phyloP scores from a whole-genome alignment of 1,139 yeast species.

The Saccharomycopsis crataegensis region DNA sequence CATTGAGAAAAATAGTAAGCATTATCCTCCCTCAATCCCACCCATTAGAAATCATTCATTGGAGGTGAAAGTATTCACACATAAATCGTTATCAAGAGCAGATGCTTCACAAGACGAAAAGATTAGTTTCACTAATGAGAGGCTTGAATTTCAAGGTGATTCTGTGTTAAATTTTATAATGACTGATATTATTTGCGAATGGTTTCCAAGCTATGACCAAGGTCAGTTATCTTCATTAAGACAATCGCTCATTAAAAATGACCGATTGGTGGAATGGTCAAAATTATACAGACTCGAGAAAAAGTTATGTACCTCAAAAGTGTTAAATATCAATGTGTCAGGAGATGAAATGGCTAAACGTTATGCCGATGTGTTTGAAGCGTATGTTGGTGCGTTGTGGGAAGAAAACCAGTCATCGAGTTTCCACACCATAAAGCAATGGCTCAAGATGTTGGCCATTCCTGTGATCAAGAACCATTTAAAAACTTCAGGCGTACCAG shows the following conservation, averaged over 20 bases:
- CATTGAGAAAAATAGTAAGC: background rate
- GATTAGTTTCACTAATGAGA: slow-evolving; percentile 72
- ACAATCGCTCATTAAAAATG: slow-evolving; percentile 66
- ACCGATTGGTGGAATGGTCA: slow-evolving; percentile 65
- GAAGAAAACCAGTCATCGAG: slow-evolving; percentile 24
- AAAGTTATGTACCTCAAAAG: slow-evolving; percentile 34
- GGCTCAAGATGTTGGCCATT: slow-evolving; percentile 51
- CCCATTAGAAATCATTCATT: slow-evolving; percentile 52
- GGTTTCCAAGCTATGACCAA: slow-evolving; percentile 47
- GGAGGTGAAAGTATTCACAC: slow-evolving; percentile 69
- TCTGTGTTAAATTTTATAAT: slow-evolving; percentile 71
- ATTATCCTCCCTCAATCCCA: slow-evolving; percentile 64
- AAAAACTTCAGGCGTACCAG: background rate
- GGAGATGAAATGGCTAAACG: slow-evolving; percentile 36
- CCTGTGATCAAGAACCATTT: slow-evolving; percentile 19
- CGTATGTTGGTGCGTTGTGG: slow-evolving; percentile 80
- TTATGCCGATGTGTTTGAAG: slow-evolving; percentile 79
- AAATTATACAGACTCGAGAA: slow-evolving; percentile 62
- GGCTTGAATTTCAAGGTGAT: slow-evolving; percentile 92
- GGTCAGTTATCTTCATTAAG: slow-evolving; percentile 75
- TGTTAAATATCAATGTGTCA: background rate
- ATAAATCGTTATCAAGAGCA: slow-evolving; percentile 43
- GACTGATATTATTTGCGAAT: slow-evolving; percentile 32
- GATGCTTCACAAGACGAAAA: slow-evolving; percentile 39
- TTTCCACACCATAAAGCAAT: slow-evolving; percentile 37